Conservation (phyloP, 2,329 filamentous ascomycete species). For the Ascomycota sp. region DNA sequence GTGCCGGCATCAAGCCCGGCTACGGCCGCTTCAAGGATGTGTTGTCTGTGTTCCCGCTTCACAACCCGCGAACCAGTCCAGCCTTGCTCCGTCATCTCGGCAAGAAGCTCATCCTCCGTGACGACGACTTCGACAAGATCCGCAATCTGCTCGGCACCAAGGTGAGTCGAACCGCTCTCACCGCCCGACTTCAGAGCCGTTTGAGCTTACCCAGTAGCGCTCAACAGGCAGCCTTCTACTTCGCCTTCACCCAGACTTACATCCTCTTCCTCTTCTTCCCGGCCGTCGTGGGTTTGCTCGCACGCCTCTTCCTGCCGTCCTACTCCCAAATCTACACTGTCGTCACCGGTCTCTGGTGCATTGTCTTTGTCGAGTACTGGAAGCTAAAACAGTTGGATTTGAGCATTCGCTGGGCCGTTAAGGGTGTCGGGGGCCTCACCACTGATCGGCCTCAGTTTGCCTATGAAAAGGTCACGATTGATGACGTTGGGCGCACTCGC, state of each 20-base stretch:
- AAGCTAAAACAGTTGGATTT: slow-evolving; percentile 53
- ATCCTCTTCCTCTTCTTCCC: slow-evolving; percentile 49
- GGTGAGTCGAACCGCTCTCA: slow-evolving; percentile 4
- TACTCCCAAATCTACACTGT: slow-evolving; percentile 51
- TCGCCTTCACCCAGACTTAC: slow-evolving; percentile 62
- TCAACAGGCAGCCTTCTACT: slow-evolving; percentile 48
- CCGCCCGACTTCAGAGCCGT: too few relatives aligned
- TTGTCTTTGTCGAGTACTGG: slow-evolving; percentile 60
- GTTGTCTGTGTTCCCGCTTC: slow-evolving; percentile 37
- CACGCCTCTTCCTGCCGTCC: slow-evolving; percentile 44
- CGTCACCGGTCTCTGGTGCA: slow-evolving; percentile 45
- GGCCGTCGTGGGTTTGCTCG: slow-evolving; percentile 41
- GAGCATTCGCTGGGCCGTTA: slow-evolving; percentile 48
- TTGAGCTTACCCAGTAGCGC: too few relatives aligned
- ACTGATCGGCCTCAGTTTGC: slow-evolving; percentile 40
- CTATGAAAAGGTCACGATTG: slow-evolving; percentile 36
- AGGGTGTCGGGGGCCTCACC: slow-evolving; percentile 44
- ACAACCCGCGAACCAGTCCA: slow-evolving; percentile 34
- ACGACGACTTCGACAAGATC: slow-evolving; percentile 33
- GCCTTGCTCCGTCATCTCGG: slow-evolving; percentile 33
- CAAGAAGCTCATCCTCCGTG: slow-evolving; percentile 24
- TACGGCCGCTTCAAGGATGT: slow-evolving; percentile 37
- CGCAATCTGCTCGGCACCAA: slow-evolving; percentile 40
- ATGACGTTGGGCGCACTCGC: slow-evolving; percentile 39
- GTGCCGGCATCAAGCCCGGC: slow-evolving; percentile 37